Evolutionary conservation across 2,329 filamentous ascomycete genomes (phyloP), one percentile per base, ranked within the genome.

Genomic region (Fusarium decemcellulare): DNA sequence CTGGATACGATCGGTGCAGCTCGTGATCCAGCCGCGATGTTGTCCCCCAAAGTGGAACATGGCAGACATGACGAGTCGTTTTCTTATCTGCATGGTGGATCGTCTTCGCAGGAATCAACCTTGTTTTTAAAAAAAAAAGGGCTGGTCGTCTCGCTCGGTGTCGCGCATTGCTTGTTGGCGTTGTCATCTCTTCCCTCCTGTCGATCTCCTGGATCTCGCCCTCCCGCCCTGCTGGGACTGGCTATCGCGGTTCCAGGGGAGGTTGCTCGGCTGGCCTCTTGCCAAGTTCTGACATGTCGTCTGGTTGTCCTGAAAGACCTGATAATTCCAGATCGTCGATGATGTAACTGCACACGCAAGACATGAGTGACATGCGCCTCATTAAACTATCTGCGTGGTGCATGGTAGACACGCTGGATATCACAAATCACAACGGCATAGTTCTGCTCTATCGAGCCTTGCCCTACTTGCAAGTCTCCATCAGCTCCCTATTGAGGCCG

Each of bases 141-240:
- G 15, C 29, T 58, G n/a, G 18, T 37, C 47, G 53, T 59, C 50
- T 63, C 44, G 39, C 47, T 56, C 27, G 36, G 48, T 59, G 61
- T 65, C 53, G 51, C 32, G 47, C 51, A 37, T 65, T 70, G 51
- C 53, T 72, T 67, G 39, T 54, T 67, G 52, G 70, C 62, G 67
- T 65, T 68, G 63, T 74, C 60, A n/a, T 66, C 72, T 74, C 72
- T 74, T 74, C 61, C 56, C 72, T 74, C 72, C 62, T 37, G 51
- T 18, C 40, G 42, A 72, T 70, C 61, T 32, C 44, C 15, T 46
- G 16, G 12, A 46, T 42, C 43, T 34, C 32, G 32, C 32, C 32
- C 32, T 34, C 32, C 43, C 40, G 30, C 47, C 64, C 57, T 58
- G 32, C 27, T 44, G 14, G 39, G 36, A 48, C 60, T 51, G 56